Evolutionary conservation across 2,329 filamentous ascomycete genomes (phyloP), one percentile per base, ranked within the genome.

Genomic region (Ploettnerulaceae sp.): DNA sequence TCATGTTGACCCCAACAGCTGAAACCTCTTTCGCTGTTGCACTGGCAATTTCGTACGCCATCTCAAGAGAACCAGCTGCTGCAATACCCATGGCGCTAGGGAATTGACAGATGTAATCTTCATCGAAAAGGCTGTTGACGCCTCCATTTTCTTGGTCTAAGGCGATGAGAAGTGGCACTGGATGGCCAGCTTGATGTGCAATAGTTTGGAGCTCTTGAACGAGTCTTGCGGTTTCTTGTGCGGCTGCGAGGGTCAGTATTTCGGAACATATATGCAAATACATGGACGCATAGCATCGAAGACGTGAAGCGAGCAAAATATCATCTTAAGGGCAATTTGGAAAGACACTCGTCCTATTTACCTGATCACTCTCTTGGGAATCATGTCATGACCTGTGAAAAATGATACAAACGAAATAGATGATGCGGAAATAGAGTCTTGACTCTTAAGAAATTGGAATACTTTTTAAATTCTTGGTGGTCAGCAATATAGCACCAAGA

Each of bases 101-200:
- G 58, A 95, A 98, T 64, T 97, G 93, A 56, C 89, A 89, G 57
- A 97, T 91, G 64, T 90, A 93, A 61, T 93, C 88, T 58, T 95
- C 89, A 65, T 97, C 91, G 61, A 94, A 96, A 2, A 97, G 76
- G 68, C 89, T 95, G 70, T 96, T 97, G 65, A 96, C 91, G 3
- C 91, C 90, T 54, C 93, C 93, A 79, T 98, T 97, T 66, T 98
- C 93, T 65, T 98, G 93, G 63, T 97, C 93, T 28, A 97, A 72
- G 29, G 86, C 90, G 58, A 98, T 96, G 45, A 94, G 74, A 14
- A 98, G 71, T 2, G 93, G 93, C 2, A 91, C 84, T 3, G 86
- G 84, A 66, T 97, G 91, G 15, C 91, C 91, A 49, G 91, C 85
- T 67, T 94, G 79, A 62, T 88, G 86, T 28, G 93, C 93, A 62